A percentile compares a stretch with the other conserved stretches of the same genome.
These are phyloP conservation scores for Termitomyces sp. DNA, from an alignment of 768 basidiomycete species.

Conservation along the genomic window DNA sequence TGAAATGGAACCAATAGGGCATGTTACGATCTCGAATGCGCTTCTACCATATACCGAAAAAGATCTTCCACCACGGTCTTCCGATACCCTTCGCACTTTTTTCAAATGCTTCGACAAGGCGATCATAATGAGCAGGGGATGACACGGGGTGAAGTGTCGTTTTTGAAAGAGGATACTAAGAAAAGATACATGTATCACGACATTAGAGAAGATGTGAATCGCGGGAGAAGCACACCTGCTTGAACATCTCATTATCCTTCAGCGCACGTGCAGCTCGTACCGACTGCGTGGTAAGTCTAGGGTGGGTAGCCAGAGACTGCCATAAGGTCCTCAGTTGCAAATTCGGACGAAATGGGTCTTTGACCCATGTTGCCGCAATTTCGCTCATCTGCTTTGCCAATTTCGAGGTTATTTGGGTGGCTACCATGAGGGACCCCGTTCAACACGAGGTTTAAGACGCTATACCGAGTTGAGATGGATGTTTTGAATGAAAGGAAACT, in stretches of 20 bases:
- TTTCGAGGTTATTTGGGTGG: constrained; percentile 22
- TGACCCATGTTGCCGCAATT: constrained; percentile 59
- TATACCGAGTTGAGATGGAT: not conserved
- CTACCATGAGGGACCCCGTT: constrained; percentile 11
- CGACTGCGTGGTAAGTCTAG: constrained; percentile 54
- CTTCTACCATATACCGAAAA: constrained; percentile 67
- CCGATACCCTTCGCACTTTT: constrained; percentile 73
- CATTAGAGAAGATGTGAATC: constrained; percentile 12
- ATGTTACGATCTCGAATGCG: not conserved
- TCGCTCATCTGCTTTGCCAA: constrained; percentile 43
- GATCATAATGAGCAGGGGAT: constrained; percentile 66
- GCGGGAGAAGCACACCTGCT: constrained; percentile 47
- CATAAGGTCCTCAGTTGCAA: constrained; percentile 67
- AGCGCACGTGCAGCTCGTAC: constrained; percentile 56
- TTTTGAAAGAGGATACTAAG: constrained; percentile 61
- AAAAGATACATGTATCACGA: constrained; percentile 13
- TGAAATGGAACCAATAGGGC: not conserved
- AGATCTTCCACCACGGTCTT: constrained; percentile 80
- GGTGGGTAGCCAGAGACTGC: constrained; percentile 59
- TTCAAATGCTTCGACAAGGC: constrained; percentile 67
- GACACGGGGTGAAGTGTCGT: constrained; percentile 65
- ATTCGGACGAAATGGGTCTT: constrained; percentile 73
- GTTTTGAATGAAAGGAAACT: not conserved
- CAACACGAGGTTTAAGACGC: not conserved
- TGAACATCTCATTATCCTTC: constrained; percentile 46